Base-by-base conservation (phyloP, 805 yeast species). In the Wickerhamomyces silvicola region DNA sequence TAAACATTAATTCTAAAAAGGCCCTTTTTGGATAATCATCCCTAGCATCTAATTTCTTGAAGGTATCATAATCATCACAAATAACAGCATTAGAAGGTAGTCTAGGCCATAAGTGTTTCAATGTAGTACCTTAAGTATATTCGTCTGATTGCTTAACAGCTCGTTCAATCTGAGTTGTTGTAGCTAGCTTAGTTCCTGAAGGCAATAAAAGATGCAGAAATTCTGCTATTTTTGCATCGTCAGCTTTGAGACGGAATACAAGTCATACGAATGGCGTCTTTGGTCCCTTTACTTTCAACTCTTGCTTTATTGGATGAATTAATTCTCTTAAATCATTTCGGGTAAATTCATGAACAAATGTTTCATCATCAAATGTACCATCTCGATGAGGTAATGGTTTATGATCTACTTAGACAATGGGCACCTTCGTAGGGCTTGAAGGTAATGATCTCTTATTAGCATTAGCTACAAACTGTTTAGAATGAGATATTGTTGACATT, bases 71-170 rank as follows among this genome's bases (percentile, higher is more conserved):
- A 0, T 85, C 75, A 34, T 78, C 81, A 94, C 95, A 86, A 27
- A 87, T 76, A 19, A 87, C 68, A 42, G 87, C 85, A 38, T 74
- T 72, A 35, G 78, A 80, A 7, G 90, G 90, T 14, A 88, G 57
- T 37, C 97, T 65, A 38, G 88, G 74, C 97, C 97, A 87, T 28
- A 85, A 64, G 58, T 83, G 87, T 52, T 85, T 86, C 37, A 87
- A 62, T 1, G 80, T 80, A 35, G 85, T 71, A 22, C 82, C 75
- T 24, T 87, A 59, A 2, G 88, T 80, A 53, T 72, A 78, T 35
- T 76, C 85, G 42, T 83, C 86, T 0, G 78, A 67, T 30, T 61
- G 48, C 29, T 64, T 54, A 5, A 82, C 63, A 3, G 69, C 61
- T 18, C 62, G 54, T 23, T 63, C 59, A 24, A 75, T 48, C 5